Evolutionary conservation across 495 filamentous ascomycete genomes (phyloP), one percentile per base, ranked within the genome.

Genomic region (Tricharina praecox): DNA sequence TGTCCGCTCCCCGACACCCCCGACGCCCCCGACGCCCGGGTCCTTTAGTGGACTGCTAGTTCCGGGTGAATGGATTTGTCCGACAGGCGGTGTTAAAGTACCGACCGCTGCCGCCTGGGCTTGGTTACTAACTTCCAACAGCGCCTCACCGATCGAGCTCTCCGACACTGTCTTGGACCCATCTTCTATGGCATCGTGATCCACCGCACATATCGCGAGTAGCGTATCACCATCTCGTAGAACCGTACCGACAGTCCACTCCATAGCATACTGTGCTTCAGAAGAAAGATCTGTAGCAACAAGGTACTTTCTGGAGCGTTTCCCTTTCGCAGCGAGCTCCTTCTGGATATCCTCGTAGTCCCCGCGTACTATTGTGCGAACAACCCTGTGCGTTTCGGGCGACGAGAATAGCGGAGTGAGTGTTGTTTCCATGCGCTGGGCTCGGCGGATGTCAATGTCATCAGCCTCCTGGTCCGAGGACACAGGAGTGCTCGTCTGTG

Each of bases 181-280:
- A 34, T 61, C 56, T 67, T 43, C 73, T 64, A 43, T 79, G 20
- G 71, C 69, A 51, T 94, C 88, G 61, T 94, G 87, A 55, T 92
- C 82, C 37, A 88, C 75, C 49, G 84, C 87, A 64, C 85, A 93
- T 43, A 97, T 81, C 18, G 85, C 84, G 45, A 93, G 73, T 30
- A 97, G 70, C 1, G 88, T 96, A 62, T 97, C 90, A 13, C 90
- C 90, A 59, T 94, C 85, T 36, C 90, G 74, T 5, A 97, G 71
- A n/a, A 96, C 81, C 2, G 85, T 93, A 33, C 90, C 90, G 43
- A 97, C 87, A 0, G 86, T 92, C 87, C 88, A 97, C 61, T 96
- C 90, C 23, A 96, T 66, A 8, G 90, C 90, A 62, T 94, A 85
- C 8, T 84, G 81, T 3, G 87, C 87, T 66, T 97, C 90, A 34